These are phyloP conservation scores for Aciculoconidium aculeatum DNA, from an alignment of 805 yeast genomes.

Conservation along the genomic window DNA sequence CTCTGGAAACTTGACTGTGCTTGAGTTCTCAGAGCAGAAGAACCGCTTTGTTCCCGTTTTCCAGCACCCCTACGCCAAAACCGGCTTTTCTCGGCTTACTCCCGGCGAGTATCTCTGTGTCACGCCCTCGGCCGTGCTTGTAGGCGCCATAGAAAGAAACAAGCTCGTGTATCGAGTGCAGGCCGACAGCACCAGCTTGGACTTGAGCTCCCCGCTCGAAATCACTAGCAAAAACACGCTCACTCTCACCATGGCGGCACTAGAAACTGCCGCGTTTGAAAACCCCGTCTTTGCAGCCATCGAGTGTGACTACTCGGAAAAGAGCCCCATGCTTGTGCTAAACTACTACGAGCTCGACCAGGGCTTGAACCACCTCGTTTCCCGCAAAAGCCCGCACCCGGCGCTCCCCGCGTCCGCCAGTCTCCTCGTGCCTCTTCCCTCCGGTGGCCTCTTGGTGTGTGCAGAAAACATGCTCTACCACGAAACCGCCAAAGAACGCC, in stretches of 20 bases:
- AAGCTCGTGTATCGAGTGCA: conserved; percentile 66
- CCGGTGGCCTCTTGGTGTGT: conserved; percentile 65
- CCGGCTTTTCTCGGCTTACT: conserved; percentile 66
- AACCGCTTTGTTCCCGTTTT: conserved; percentile 39
- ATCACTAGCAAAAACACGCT: conserved; percentile 46
- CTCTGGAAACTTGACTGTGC: conserved; percentile 62
- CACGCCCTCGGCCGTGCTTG: conserved; percentile 65
- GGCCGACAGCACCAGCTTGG: conserved; percentile 39
- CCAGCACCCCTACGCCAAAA: conserved; percentile 66
- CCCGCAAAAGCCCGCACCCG: conserved; percentile 21
- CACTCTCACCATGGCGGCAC: conserved; percentile 48
- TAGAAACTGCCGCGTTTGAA: conserved; percentile 67
- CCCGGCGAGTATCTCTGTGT: conserved; percentile 71
- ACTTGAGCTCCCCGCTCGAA: conserved; percentile 71
- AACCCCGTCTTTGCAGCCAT: conserved; percentile 82
- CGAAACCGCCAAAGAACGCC: conserved; percentile 30
- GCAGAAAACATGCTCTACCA: conserved; percentile 50
- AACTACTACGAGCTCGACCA: conserved; percentile 78
- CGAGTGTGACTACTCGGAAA: conserved; percentile 51
- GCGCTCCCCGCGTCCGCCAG: conserved; percentile 33
- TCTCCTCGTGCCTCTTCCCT: conserved; percentile 63
- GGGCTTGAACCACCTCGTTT: conserved; percentile 74
- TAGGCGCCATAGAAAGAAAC: conserved; percentile 68
- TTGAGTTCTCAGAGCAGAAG: conserved; percentile 39
- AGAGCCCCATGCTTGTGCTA: conserved; percentile 23